These are phyloP conservation scores for Pseudogymnoascus sp. DNA, from an alignment of 2,329 filamentous ascomycete species.

Conservation along the genomic window DNA sequence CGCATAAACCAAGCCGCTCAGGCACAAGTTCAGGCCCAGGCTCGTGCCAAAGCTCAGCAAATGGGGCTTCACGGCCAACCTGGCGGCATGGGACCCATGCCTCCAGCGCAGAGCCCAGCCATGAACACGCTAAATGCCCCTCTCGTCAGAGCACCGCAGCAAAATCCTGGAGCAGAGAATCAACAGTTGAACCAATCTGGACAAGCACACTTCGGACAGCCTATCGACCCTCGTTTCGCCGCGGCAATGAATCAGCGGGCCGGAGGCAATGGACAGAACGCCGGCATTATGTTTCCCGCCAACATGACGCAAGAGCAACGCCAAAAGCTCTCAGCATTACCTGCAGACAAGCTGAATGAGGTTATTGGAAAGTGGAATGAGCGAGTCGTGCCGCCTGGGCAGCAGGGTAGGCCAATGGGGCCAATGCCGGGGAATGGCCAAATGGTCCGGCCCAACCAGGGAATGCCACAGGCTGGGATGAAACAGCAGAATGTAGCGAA, in stretches of 20 bases:
- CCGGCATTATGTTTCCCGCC: slow-evolving; percentile 31
- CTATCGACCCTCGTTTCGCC: slow-evolving; percentile 46
- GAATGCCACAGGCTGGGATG: slow-evolving; percentile 25
- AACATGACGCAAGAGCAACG: slow-evolving; percentile 44
- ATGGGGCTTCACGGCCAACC: slow-evolving; percentile 48
- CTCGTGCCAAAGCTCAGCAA: slow-evolving; percentile 38
- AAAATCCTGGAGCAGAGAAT: slow-evolving; percentile 26
- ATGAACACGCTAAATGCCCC: slow-evolving; percentile 54
- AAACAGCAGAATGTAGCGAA: slow-evolving; percentile 24
- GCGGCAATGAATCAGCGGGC: slow-evolving; percentile 31
- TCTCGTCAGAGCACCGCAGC: slow-evolving; percentile 32
- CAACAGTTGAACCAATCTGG: slow-evolving; percentile 40
- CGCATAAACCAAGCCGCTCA: slow-evolving; percentile 21
- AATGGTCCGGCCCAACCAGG: slow-evolving; percentile 25
- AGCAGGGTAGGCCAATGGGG: slow-evolving; percentile 21
- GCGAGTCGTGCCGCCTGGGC: slow-evolving; percentile 19
- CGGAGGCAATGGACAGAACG: slow-evolving; percentile 32
- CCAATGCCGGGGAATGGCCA: slow-evolving; percentile 25
- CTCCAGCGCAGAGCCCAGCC: slow-evolving; percentile 52
- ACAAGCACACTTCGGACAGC: slow-evolving; percentile 44
- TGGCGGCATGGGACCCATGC: slow-evolving; percentile 44
- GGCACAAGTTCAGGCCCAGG: slow-evolving; percentile 25
- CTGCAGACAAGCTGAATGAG: slow-evolving; percentile 47
- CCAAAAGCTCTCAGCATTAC: slow-evolving; percentile 38
- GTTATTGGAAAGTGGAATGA: slow-evolving; percentile 45